Evolutionary conservation across 805 yeast species (phyloP).

Genomic region (Ogataea degrootiae): DNA sequence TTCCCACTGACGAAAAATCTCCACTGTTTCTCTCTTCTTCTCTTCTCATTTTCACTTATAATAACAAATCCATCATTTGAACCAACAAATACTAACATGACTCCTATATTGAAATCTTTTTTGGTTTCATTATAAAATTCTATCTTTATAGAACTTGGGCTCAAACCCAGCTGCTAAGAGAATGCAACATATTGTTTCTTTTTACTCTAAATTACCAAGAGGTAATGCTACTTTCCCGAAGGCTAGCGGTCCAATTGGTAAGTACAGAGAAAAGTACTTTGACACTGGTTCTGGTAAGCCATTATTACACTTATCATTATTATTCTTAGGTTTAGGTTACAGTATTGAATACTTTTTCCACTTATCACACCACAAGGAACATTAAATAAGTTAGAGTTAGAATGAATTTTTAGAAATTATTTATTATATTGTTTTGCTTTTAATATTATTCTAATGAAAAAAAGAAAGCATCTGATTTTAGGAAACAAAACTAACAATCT

Average conservation of each 20-base stretch:
- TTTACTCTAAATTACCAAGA: slow-evolving; percentile 94
- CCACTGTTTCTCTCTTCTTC: too few species aligned
- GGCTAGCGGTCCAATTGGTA: slow-evolving; percentile 64
- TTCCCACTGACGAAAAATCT: too few species aligned
- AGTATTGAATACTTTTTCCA: slow-evolving; percentile 92
- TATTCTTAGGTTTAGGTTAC: slow-evolving; percentile 75
- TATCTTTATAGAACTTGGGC: slow-evolving; percentile 64
- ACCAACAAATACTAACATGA: slow-evolving; percentile 12
- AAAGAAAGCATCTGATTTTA: too few species aligned
- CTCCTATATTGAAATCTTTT: neutral
- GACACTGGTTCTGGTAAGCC: slow-evolving; percentile 84
- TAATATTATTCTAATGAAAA: too few species aligned
- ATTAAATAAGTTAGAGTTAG: slow-evolving; percentile 21
- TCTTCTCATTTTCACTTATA: too few species aligned
- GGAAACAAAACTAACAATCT: too few species aligned
- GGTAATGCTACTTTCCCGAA: slow-evolving; percentile 78
- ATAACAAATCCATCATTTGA: neutral
- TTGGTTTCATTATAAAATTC: neutral
- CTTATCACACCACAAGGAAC: slow-evolving; percentile 58
- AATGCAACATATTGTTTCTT: slow-evolving; percentile 89
- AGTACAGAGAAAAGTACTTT: slow-evolving; percentile 82
- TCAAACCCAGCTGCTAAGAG: slow-evolving; percentile 96
- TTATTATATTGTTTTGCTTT: too few species aligned
- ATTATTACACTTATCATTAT: slow-evolving; percentile 67
- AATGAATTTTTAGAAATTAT: neutral